Conservation (phyloP, 2,329 filamentous ascomycete genomes). For the Bretziella fagacearum region DNA sequence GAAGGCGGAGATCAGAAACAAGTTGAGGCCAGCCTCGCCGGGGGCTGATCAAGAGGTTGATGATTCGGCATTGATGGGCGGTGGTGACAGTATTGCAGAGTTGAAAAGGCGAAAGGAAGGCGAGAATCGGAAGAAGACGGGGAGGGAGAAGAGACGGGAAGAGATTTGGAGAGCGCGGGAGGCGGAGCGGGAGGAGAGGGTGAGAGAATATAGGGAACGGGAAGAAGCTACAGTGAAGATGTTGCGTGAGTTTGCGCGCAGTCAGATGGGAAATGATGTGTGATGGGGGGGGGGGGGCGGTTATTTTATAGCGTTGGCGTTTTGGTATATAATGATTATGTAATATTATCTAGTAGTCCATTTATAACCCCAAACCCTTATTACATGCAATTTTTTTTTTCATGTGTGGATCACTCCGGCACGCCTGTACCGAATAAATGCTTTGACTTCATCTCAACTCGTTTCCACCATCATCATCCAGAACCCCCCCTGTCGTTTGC, state of each 20-base stretch:
- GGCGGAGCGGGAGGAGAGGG: conserved; percentile 64
- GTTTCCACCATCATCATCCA: neutral
- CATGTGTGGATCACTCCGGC: no score
- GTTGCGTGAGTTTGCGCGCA: conserved; percentile 59
- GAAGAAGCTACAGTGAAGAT: conserved; percentile 76
- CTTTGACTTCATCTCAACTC: no score
- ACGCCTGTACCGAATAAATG: neutral
- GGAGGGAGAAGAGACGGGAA: conserved; percentile 67
- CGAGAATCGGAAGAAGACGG: conserved; percentile 59
- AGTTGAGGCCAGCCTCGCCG: conserved; percentile 54
- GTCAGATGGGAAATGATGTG: conserved; percentile 33
- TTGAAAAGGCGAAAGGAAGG: conserved; percentile 50
- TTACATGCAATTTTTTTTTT: no score
- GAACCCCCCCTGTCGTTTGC: neutral
- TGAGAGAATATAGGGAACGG: conserved; percentile 52
- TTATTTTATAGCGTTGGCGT: no score
- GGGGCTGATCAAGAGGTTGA: conserved; percentile 43
- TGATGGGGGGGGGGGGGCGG: no score
- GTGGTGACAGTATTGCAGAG: conserved; percentile 45
- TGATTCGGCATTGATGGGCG: conserved; percentile 66
- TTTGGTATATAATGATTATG: no score
- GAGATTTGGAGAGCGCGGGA: conserved; percentile 58
- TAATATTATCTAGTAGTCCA: no score
- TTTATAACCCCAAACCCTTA: no score
- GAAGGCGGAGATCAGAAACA: conserved; percentile 52